These are phyloP conservation scores for Torulaspora microellipsoides DNA, from an alignment of 805 yeast species.

Conservation along the genomic window DNA sequence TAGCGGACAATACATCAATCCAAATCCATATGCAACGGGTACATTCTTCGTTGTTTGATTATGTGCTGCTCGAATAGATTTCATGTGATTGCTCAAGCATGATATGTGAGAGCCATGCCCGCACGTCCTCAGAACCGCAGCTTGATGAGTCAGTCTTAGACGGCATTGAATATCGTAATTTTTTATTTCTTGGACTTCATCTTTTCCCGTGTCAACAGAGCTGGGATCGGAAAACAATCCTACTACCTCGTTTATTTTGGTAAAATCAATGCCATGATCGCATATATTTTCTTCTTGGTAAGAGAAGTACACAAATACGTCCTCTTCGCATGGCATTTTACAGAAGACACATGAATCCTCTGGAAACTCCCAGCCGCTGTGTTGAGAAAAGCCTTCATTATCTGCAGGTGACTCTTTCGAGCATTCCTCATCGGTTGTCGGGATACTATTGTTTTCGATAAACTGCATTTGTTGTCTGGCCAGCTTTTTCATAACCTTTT, in stretches of 20 bases:
- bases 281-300: constrained; percentile 28
- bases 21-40: constrained; percentile 66
- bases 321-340: constrained; percentile 30
- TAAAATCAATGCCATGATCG: constrained; percentile 20
- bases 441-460: constrained; percentile 47
- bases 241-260: constrained; percentile 31
- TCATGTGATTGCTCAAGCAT: constrained; percentile 64
- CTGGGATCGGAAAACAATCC: neutral
- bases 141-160: constrained; percentile 40
- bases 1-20: constrained; percentile 82
- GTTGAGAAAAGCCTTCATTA: neutral
- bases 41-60: constrained; percentile 76
- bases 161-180: neutral
- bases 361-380: constrained; percentile 18
- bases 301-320: constrained; percentile 30
- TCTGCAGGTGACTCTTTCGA: constrained; percentile 8
- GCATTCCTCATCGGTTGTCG: constrained; percentile 20
- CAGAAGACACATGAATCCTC: constrained; percentile 33
- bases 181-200: neutral
- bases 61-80: constrained; percentile 50
- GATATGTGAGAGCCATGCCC: constrained; percentile 90
- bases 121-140: constrained; percentile 49
- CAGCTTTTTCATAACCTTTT: constrained; percentile 69
- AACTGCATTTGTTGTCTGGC: constrained; percentile 76
- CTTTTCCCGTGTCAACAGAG: constrained; percentile 3